Evolutionary conservation across 202 grass and related monocot species (phyloP), one percentile per base, ranked within the genome.

Genomic region (Tripidium arundinaceum): DNA sequence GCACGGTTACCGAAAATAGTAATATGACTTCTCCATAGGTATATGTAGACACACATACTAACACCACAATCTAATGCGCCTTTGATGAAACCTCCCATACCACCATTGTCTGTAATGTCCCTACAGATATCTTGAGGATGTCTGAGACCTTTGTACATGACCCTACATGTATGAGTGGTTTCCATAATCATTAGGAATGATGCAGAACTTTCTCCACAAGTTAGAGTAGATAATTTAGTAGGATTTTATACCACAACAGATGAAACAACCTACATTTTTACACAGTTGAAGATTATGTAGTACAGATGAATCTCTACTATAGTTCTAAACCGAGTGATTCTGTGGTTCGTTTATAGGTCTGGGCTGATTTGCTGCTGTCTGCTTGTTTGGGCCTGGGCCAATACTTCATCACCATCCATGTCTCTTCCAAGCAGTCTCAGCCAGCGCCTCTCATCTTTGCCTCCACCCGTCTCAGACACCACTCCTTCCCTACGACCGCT

Each of bases 241-340:
- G 16, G 41, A 21, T 52, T 54, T 14, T 52, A 71, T 72, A 21
- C 22, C 36, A 43, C 39, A 73, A 37, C n/a, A 27, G 36, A 85
- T 27, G n/a, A 74, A 58, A 27, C 3, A 8, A 15, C 36, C 3
- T 31, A 72, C 29, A 54, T 34, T 71, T 84, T 65, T 40, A 21
- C 1, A 5, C 25, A 66, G 45, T 41, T 21, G 43, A 84, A 25
- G 22, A 79, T 42, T 41, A 19, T 57, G 33, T 72, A 58, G 39
- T 22, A 75, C 21, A 81, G 63, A 81, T 37, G 2, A 34, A 81
- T 74, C 2, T 74, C 25, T 10, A 72, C 36, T 75, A 22, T 52
- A 2, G 7, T 33, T 33, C 50, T 55, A 55, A 55, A 55, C 50
- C 50, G 59, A 38, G 1, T 15, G 21, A 46, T 68, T 65, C 19